phyloP scores from a whole-genome alignment of 2,329 filamentous ascomycete genomes.

The Penicillium brasilianum region DNA sequence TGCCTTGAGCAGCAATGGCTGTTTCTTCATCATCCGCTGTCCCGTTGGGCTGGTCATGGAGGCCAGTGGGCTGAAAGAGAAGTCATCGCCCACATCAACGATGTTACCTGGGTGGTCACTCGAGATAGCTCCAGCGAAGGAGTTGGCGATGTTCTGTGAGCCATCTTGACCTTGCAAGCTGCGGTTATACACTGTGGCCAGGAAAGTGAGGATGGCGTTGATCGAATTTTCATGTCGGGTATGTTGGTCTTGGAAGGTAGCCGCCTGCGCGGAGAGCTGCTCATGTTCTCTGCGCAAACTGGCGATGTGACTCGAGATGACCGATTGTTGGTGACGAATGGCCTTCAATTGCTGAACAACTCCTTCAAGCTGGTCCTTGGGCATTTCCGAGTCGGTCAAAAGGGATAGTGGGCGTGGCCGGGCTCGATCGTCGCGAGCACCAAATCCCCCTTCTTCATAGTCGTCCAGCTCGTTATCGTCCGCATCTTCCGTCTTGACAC shows the following conservation, averaged over 20 bases:
- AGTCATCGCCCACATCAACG: slow-evolving; percentile 65
- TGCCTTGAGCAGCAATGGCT: slow-evolving; percentile 54
- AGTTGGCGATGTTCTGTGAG: slow-evolving; percentile 78
- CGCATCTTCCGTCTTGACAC: slow-evolving; percentile 62
- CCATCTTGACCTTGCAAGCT: slow-evolving; percentile 83
- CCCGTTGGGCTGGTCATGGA: slow-evolving; percentile 41
- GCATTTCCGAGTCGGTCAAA: slow-evolving; percentile 51
- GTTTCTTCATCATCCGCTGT: slow-evolving; percentile 52
- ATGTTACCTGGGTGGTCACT: slow-evolving; percentile 65
- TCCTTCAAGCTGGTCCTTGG: slow-evolving; percentile 74
- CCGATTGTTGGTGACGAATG: slow-evolving; percentile 82
- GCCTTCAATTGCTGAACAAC: slow-evolving; percentile 81
- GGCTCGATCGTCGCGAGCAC: slow-evolving; percentile 41
- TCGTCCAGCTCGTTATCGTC: slow-evolving; percentile 68
- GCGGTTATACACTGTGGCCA: slow-evolving; percentile 94
- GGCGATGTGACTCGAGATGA: slow-evolving; percentile 82
- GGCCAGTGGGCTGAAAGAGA: slow-evolving; percentile 42
- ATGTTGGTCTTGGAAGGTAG: slow-evolving; percentile 87
- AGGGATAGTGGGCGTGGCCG: slow-evolving; percentile 52
- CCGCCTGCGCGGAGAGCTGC: slow-evolving; percentile 83
- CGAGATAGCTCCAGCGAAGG: slow-evolving; percentile 78
- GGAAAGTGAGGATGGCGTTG: slow-evolving; percentile 96
- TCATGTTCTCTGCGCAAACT: slow-evolving; percentile 84
- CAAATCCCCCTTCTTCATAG: slow-evolving; percentile 49
- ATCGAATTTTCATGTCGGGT: slow-evolving; percentile 98